Percentiles rank a stretch among this genome's conserved stretches.
Evolutionary conservation across 257 asterid genomes (phyloP).

Genomic region (Przewalskia tangutica): DNA sequence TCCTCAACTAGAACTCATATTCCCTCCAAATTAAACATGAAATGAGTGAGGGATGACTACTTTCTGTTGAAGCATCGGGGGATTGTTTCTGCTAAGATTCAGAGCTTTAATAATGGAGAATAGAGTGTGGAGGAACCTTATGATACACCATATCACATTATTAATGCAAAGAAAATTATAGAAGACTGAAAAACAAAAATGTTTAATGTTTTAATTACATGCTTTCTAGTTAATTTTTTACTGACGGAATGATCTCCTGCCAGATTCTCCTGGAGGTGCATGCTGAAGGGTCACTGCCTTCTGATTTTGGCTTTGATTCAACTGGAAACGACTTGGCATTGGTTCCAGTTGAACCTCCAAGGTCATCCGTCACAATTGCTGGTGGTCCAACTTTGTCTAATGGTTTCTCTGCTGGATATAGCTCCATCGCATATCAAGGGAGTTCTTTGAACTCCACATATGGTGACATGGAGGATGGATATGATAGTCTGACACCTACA

Average conservation of each 20-base stretch:
- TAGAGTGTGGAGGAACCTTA: background rate
- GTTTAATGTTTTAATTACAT: background rate
- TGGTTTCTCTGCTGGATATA: slow-evolving; percentile 52
- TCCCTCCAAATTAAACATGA: background rate
- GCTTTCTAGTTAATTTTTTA: background rate
- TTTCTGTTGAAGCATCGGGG: background rate
- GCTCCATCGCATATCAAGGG: slow-evolving; percentile 36
- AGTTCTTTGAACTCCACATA: slow-evolving; percentile 35
- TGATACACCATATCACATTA: background rate
- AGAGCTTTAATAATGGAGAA: background rate
- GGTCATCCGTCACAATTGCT: slow-evolving; percentile 71
- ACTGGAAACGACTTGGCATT: slow-evolving; percentile 78
- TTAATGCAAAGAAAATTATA: background rate
- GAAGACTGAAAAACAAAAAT: background rate
- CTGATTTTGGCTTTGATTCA: slow-evolving; percentile 49
- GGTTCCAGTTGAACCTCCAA: slow-evolving; percentile 71
- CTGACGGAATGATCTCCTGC: slow-evolving; percentile 9
- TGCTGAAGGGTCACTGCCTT: slow-evolving; percentile 31
- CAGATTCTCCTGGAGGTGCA: slow-evolving; percentile 87
- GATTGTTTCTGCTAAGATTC: background rate
- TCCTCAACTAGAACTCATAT: background rate
- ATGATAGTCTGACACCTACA: slow-evolving; percentile 29
- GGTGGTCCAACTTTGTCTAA: slow-evolving; percentile 89
- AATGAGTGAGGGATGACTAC: background rate
- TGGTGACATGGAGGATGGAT: slow-evolving; percentile 57